A percentile compares a stretch with the other conserved stretches of the same genome.
Conservation (phyloP, 1,284 basidiomycete species). For the Irpex sp. region DNA sequence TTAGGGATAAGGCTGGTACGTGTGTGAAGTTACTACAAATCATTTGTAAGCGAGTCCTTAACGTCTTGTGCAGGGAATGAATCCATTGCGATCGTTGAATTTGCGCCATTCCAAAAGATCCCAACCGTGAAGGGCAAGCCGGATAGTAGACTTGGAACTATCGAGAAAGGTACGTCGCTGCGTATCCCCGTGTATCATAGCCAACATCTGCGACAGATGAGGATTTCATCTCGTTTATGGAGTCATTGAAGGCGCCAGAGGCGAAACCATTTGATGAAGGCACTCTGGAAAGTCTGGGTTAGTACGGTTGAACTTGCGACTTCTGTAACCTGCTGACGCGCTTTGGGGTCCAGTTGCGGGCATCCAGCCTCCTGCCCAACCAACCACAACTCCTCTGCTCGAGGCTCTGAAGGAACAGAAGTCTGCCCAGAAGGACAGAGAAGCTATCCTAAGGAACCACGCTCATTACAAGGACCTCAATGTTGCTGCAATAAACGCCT, state of each 20-base stretch:
- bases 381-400: conserved; percentile 83
- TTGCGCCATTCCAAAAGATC: conserved; percentile 88
- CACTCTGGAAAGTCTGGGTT: conserved; percentile 65
- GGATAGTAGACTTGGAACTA: conserved; percentile 69
- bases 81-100: conserved; percentile 88
- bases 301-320: conserved; percentile 4
- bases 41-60: conserved; percentile 4
- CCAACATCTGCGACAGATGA: conserved; percentile 25
- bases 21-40: background rate
- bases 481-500: conserved; percentile 14
- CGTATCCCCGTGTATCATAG: background rate
- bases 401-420: conserved; percentile 85
- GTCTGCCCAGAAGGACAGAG: conserved; percentile 66
- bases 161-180: conserved; percentile 60
- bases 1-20: conserved; percentile 87
- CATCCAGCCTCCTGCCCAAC: conserved; percentile 49
- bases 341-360: conserved; percentile 46
- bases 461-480: conserved; percentile 59
- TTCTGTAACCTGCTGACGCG: conserved; percentile 3
- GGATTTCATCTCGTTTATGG: conserved; percentile 70
- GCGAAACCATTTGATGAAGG: conserved; percentile 50
- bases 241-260: conserved; percentile 48
- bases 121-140: conserved; percentile 72
- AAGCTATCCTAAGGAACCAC: conserved; percentile 63
- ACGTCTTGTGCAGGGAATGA: conserved; percentile 64